These are phyloP conservation scores for Melanogaster broomeanus DNA, from an alignment of 768 basidiomycete species.

Conservation along the genomic window DNA sequence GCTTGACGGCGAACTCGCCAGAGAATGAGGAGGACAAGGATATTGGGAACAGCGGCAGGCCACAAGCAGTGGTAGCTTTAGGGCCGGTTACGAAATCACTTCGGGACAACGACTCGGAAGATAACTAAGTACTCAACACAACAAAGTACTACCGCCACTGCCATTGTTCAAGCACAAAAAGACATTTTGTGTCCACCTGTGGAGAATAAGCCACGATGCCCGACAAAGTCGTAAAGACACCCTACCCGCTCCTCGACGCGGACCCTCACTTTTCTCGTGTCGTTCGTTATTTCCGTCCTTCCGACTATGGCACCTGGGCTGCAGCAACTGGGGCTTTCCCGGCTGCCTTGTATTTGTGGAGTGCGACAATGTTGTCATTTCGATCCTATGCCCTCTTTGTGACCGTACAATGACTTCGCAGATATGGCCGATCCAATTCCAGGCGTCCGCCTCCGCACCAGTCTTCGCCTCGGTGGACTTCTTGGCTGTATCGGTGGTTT, in stretches of 20 bases:
- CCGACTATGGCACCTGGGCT: slow-evolving; percentile 87
- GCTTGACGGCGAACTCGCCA: slow-evolving; percentile 8
- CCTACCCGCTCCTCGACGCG: slow-evolving; percentile 89
- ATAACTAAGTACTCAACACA: background rate
- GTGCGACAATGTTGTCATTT: slow-evolving; percentile 47
- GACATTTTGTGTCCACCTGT: background rate
- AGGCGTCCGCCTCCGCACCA: slow-evolving; percentile 37
- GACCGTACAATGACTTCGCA: slow-evolving; percentile 21
- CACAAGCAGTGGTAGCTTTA: slow-evolving; percentile 26
- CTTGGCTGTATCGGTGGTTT: slow-evolving; percentile 92
- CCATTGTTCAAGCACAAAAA: background rate
- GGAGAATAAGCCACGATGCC: slow-evolving; percentile 29
- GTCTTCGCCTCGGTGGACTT: slow-evolving; percentile 60
- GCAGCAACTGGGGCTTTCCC: slow-evolving; percentile 82
- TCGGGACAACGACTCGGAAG: background rate
- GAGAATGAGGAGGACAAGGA: slow-evolving; percentile 21
- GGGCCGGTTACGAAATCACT: slow-evolving; percentile 29
- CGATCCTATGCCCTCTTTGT: slow-evolving; percentile 1
- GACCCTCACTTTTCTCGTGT: slow-evolving; percentile 92
- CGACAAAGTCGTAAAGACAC: slow-evolving; percentile 55
- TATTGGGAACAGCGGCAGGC: slow-evolving; percentile 21
- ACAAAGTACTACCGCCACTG: background rate
- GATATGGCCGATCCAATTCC: slow-evolving; percentile 49
- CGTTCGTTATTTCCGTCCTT: slow-evolving; percentile 82
- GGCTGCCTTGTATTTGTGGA: slow-evolving; percentile 76